Evolutionary conservation across 1,139 yeast species (phyloP), one percentile per base, ranked within the genome.

Genomic region (Pichiaceae sp.): DNA sequence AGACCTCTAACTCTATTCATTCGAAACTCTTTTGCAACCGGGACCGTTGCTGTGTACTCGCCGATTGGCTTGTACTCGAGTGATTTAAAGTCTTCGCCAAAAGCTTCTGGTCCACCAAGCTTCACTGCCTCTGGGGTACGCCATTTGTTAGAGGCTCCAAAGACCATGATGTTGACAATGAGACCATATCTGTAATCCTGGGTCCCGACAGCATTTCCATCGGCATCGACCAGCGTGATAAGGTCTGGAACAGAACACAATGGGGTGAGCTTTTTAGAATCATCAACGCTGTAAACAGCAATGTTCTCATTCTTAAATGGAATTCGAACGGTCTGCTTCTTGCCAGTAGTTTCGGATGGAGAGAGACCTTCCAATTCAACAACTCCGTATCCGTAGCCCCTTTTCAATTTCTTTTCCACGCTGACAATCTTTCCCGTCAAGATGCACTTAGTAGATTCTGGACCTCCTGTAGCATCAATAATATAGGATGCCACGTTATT

Each of bases 291-390:
- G 15, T 66, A 66, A n/a, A n/a, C n/a, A 28, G n/a, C n/a, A 7
- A 69, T 57, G 42, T 66, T 68, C 46, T 68, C 73, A 42, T 68
- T 68, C 46, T 68, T 67, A 56, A 67, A 68, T 12, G 72, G 71
- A 29, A 68, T 64, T 5, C 41, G 43, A 58, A 61, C 43, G 33
- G 42, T 51, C 18, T 40, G 39, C 23, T 44, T 47, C 14, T n/a
- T n/a, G n/a, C n/a, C n/a, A n/a, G n/a, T n/a, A n/a, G n/a, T n/a
- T n/a, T n/a, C n/a, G n/a, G 46, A 38, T 3, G 37, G 34, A 16
- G 43, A 50, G 8, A 42, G 31, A 26, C 45, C 47, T 43, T 67
- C 68, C 38, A 68, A 60, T 2, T 57, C 48, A 17, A 68, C 71
- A 38, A 65, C 70, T 19, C 75, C 75, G 45, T 65, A 68, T 6